Base-by-base conservation (phyloP, 2,329 filamentous ascomycete genomes). In the Diatrype stigma region DNA sequence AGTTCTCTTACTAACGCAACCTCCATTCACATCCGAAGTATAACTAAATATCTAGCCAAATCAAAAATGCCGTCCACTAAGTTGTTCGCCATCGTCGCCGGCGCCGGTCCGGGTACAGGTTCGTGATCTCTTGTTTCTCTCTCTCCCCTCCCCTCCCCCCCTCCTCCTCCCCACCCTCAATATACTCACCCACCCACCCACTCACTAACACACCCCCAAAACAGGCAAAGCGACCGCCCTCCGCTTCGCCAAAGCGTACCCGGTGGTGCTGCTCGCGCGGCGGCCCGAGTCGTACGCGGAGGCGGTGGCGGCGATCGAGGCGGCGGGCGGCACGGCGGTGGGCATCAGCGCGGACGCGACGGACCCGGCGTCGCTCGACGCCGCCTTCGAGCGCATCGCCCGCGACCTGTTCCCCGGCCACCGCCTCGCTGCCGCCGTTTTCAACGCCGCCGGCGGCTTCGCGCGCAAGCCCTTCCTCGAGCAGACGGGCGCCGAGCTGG, bases 241-340 rank as follows among this genome's bases (percentile, higher is more conserved):
- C 49, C 77, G 76, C 51, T 87, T 87, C 64, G 77, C 82, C 37
- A 70, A 82, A 54, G 63, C 78, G 8, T 94, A 93, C 63, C 82
- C 87, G 0, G 85, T 93, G 1, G 85, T 89, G 2, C 75, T 93
- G 1, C 79, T 93, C n/a, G 83, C 89, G 12, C 85, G 89, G 46
- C 82, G 74, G 16, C 76, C 84, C 0, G 77, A 81, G 40, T 88
- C 78, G 67, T 90, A 84, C 69, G 75, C 81, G 50, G 70, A 75
- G n/a, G 76, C 90, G 2, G 84, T 88, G 6, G 65, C 78, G 2
- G 86, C 90, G 59, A 90, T 94, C 70, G 84, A 84, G 51, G 66
- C 71, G 5, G 67, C 71, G 0, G 89, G 89, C 11, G 89, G 89
- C 2, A 77, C 80, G 45, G 89, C 89, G 1, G 70, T 90, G 12